Evolutionary conservation across 345 rosid genomes (phyloP).

Genomic region (Euclidium syriacum): DNA sequence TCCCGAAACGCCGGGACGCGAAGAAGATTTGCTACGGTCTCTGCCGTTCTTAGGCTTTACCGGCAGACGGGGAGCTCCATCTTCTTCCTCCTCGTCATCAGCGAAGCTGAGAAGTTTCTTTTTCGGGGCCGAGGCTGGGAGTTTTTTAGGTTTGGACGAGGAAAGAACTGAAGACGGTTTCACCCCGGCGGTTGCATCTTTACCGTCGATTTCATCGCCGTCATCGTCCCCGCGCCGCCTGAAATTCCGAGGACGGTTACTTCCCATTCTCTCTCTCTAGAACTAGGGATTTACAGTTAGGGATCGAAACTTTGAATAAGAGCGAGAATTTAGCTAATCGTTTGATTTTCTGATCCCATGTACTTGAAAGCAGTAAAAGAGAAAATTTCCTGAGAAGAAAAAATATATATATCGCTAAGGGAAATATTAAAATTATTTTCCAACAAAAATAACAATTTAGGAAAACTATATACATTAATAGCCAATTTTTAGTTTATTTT

Average conservation of each 20-base stretch:
- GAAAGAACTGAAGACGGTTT: slow-evolving; percentile 31
- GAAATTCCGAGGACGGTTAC: slow-evolving; percentile 58
- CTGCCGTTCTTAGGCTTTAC: slow-evolving; percentile 25
- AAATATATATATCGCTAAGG: too few relatives aligned
- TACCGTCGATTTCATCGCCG: slow-evolving; percentile 11
- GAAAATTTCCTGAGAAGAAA: too few relatives aligned
- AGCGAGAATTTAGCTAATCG: neutral
- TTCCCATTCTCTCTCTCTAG: slow-evolving; percentile 35
- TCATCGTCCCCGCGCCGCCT: slow-evolving; percentile 68
- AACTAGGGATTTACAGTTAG: neutral
- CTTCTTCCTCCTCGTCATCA: slow-evolving; percentile 66
- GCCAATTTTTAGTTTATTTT: too few relatives aligned
- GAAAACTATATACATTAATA: too few relatives aligned
- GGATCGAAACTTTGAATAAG: neutral
- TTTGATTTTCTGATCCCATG: neutral
- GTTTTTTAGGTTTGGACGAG: slow-evolving; percentile 54
- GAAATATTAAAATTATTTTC: too few relatives aligned
- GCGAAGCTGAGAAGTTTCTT: slow-evolving; percentile 78
- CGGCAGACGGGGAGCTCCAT: slow-evolving; percentile 18
- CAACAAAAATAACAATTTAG: too few relatives aligned
- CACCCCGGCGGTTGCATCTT: neutral
- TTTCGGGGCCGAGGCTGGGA: slow-evolving; percentile 33
- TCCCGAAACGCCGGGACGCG: slow-evolving; percentile 36
- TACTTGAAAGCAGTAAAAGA: too few relatives aligned
- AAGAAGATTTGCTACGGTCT: slow-evolving; percentile 38